Evolutionary conservation across 441 rosid genomes (phyloP).

Genomic region (Flueggea neowawraea): DNA sequence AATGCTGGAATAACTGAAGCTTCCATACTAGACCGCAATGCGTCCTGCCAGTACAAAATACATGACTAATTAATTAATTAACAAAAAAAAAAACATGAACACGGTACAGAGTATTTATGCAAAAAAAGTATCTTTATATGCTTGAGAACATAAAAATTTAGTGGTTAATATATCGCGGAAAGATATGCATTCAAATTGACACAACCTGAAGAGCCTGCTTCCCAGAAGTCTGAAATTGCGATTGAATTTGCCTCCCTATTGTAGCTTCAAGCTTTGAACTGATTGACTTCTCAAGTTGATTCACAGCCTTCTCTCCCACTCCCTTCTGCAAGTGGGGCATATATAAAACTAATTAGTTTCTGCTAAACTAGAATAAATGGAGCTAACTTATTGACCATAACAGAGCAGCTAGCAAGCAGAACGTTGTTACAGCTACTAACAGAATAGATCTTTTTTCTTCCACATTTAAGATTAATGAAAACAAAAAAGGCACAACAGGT

Average conservation of each 20-base stretch:
- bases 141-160: no score
- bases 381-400: no score
- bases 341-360: no score
- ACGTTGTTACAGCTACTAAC: neutral
- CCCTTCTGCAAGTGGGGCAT: constrained; percentile 46
- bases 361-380: no score
- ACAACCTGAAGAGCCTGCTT: constrained; percentile 80
- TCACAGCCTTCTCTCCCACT: constrained; percentile 68
- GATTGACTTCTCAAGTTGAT: constrained; percentile 64
- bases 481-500: neutral
- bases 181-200: neutral
- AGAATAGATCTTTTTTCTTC: no score
- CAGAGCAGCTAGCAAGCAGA: no score
- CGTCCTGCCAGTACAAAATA: constrained; percentile 38
- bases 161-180: neutral
- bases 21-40: constrained; percentile 63
- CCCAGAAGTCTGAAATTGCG: constrained; percentile 78
- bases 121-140: no score
- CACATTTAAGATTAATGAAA: neutral
- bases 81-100: no score
- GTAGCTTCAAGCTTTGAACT: constrained; percentile 63
- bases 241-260: constrained; percentile 69
- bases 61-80: no score
- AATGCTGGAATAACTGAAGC: constrained; percentile 73
- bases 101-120: no score